Conservation (phyloP, 225 moss, liverwort and hornwort species). For the Anthoceros angustus region DNA sequence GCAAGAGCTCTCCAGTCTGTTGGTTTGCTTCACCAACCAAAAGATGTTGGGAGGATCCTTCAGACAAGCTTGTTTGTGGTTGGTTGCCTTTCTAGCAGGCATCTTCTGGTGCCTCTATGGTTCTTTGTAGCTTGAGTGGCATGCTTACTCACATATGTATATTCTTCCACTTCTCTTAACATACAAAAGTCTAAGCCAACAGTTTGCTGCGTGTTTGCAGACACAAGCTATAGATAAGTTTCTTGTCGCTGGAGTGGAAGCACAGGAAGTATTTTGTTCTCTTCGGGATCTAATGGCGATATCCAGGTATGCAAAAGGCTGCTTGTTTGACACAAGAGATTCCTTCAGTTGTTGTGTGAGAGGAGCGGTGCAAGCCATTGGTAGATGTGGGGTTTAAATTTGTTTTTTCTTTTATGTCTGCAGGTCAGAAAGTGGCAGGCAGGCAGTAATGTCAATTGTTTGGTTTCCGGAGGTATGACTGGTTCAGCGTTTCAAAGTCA, state of each 20-base stretch:
- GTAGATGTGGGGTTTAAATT: not conserved
- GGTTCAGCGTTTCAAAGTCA: not conserved
- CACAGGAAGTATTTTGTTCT: slow-evolving; percentile 56
- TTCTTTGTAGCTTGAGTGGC: too few relatives aligned
- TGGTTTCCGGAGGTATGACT: slow-evolving; percentile 80
- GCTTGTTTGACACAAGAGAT: not conserved
- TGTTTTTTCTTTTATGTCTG: slow-evolving; percentile 5
- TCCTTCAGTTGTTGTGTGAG: not conserved
- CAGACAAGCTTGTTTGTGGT: slow-evolving; percentile 68
- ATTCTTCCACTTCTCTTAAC: not conserved
- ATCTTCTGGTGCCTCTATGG: not conserved
- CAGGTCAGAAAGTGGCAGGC: slow-evolving; percentile 72
- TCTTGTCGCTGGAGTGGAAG: slow-evolving; percentile 34
- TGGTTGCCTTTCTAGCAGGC: slow-evolving; percentile 10
- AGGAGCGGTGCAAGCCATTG: too few relatives aligned
- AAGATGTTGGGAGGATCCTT: slow-evolving; percentile 47
- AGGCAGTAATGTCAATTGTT: slow-evolving; percentile 47
- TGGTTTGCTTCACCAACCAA: slow-evolving; percentile 56
- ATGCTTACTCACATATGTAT: not conserved
- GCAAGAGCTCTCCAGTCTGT: slow-evolving; percentile 38
- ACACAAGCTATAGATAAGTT: slow-evolving; percentile 64
- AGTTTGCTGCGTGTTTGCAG: slow-evolving; percentile 23
- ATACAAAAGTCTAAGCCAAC: slow-evolving; percentile 1
- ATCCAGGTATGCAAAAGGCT: slow-evolving; percentile 37
- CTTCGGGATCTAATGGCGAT: slow-evolving; percentile 72